Evolutionary conservation across 179 eudicot species (phyloP), one percentile per base, ranked within the genome.

Genomic region (Camellia oleifera): DNA sequence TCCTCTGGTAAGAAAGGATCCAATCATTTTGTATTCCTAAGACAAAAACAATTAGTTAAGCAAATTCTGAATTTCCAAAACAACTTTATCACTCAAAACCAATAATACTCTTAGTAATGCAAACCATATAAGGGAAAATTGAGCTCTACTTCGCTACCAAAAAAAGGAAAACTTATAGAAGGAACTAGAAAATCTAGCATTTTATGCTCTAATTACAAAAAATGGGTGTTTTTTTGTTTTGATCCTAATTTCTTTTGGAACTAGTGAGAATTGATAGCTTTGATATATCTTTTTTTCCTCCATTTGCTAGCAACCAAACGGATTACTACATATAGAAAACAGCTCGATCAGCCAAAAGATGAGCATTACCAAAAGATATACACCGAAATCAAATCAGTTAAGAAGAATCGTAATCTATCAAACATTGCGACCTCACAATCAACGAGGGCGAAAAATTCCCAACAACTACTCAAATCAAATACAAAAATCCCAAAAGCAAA

Each of bases 21-120:
- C 99, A 78, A 95, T 90, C 99, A 95, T 95, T 81, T 85, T 92
- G 81, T 77, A 79, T 71, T 57, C 89, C 95, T 91, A 82, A 56
- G 78, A 87, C 54, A 45, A 77, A 81, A 58, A 76, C 68, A 58
- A 83, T 74, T 71, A 44, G 76, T 14, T 44, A 48, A 77, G 5
- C 50, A 78, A 54, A 63, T 62, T 63, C 60, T 5, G 57, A 20
- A 66, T 44, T 7, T 23, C 46, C 76, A 44, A 78, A 15, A 60
- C 23, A 44, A 17, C 17, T 42, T 44, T 8, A 32, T 0, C 14
- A 54, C 54, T 69, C 74, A 56, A 69, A 40, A 20, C 13, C 65
- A 56, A 6, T 18, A 32, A 32, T 53, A 40, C 0, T 54, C 42
- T 7, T 3, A 26, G 11, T 57, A 40, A 57, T 5, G 56, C 10